Base-by-base conservation (phyloP, 352 stramenopile genomes). In the Aphanomyces cochlioides region DNA sequence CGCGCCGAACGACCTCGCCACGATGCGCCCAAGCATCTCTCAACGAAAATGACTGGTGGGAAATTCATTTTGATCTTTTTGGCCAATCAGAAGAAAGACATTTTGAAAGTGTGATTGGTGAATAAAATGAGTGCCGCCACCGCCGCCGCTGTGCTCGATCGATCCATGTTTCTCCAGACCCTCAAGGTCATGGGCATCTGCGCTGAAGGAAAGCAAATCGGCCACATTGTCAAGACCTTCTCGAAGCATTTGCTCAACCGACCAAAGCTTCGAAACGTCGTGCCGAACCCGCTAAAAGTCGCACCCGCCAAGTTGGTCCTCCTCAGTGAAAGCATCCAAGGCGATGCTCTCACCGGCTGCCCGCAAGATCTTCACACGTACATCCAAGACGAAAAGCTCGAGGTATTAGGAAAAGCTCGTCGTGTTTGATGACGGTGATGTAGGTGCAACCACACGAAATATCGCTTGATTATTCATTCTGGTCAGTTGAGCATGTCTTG, bases 121-220 rank as follows among this genome's bases (percentile, higher is more conserved):
- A 28, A 28, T 28, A 56, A 47, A n/a, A 70, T 70, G 64, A 70
- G 64, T 39, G 17, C 21, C 7, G 7, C 59, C 59, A 37, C 54
- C 15, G 59, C 17, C 40, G 28, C 41, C 34, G 69, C 78, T 47
- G 37, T 84, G 68, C 74, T 93, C 48, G 85, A 93, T 74, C 88
- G 85, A 74, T 78, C 48, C 15, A 71, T 90, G 28, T 93, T 93
- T 72, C 78, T 80, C 65, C 84, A 83, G 78, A 91, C 85, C 40
- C 74, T 93, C 47, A 56, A 82, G 66, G 79, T 93, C 58, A 69
- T 93, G 3, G 85, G 83, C 43, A 80, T 93, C 69, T 81, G 83
- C 69, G 84, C 90, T 19, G 84, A 90, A 69, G 82, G 82, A 69
- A 90, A 93, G 76, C 90, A 93, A 69, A 91, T 93, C 73, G 83